Evolutionary conservation across 1,139 yeast species (phyloP).

Genomic region (Debaryomyces coudertii): DNA sequence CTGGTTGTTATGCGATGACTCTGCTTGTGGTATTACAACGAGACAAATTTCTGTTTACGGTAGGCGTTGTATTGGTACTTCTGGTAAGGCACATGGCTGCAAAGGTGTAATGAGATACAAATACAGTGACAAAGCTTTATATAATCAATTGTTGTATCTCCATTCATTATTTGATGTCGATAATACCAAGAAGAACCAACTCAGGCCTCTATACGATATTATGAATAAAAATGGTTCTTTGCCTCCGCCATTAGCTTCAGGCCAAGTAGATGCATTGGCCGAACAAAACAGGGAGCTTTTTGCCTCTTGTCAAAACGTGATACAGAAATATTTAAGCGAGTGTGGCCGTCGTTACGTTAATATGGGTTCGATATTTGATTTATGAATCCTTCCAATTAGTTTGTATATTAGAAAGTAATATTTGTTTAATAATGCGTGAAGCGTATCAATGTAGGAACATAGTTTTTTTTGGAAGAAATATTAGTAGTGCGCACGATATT

Average conservation of each 20-base stretch:
- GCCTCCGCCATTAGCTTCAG: constrained; percentile 50
- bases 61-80: constrained; percentile 72
- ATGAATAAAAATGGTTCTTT: constrained; percentile 31
- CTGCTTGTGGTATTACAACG: constrained; percentile 78
- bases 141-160: constrained; percentile 83
- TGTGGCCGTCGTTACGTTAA: constrained; percentile 93
- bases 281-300: constrained; percentile 78
- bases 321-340: constrained; percentile 72
- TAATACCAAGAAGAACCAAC: constrained; percentile 61
- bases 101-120: constrained; percentile 82
- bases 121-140: constrained; percentile 78
- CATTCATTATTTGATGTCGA: constrained; percentile 81
- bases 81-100: constrained; percentile 68
- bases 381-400: constrained; percentile 26
- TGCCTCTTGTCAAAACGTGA: constrained; percentile 59
- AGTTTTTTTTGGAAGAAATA: background rate
- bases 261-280: constrained; percentile 70
- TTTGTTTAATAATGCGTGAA: background rate
- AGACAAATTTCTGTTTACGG: constrained; percentile 92
- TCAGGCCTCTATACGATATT: constrained; percentile 51
- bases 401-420: constrained; percentile 3
- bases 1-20: constrained; percentile 83
- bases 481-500: constrained; percentile 9
- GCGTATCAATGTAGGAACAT: background rate
- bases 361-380: constrained; percentile 78